A percentile compares a stretch with the other conserved stretches of the same genome.
phyloP scores from a whole-genome alignment of 169 alveolate genomes.

The Fabrea salina region DNA sequence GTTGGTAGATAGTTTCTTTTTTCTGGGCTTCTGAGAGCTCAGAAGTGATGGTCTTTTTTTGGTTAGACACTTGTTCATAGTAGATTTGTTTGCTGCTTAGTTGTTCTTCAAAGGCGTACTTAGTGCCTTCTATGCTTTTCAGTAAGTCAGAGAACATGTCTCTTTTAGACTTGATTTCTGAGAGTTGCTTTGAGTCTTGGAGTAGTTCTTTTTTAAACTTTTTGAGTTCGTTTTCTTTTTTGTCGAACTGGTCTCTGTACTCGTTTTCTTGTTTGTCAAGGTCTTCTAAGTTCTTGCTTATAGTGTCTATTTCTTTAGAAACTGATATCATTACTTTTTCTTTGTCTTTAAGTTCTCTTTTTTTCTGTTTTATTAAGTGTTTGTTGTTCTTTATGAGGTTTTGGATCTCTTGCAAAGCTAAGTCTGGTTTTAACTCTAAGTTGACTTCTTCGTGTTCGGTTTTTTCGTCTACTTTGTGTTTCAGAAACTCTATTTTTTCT shows the following conservation, averaged over 20 bases:
- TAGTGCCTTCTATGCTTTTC: slow-evolving; percentile 7
- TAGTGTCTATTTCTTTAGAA: slow-evolving; percentile 8
- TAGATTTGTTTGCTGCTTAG: background rate
- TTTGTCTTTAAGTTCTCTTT: background rate
- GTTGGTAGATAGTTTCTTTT: slow-evolving; percentile 22
- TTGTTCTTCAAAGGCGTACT: background rate
- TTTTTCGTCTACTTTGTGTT: background rate
- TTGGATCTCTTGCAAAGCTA: slow-evolving; percentile 29
- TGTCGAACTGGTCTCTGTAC: background rate
- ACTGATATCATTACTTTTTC: background rate
- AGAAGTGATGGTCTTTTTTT: background rate
- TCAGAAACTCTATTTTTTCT: slow-evolving; percentile 6
- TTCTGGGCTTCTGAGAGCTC: background rate
- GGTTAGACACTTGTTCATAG: background rate
- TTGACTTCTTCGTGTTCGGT: background rate
- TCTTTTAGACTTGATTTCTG: slow-evolving; percentile 2
- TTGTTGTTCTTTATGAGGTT: background rate
- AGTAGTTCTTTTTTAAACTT: background rate
- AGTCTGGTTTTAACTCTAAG: background rate
- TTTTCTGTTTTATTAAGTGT: background rate
- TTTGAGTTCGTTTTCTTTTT: background rate
- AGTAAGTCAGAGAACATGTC: background rate
- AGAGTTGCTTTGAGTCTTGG: background rate
- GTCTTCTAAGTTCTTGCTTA: background rate
- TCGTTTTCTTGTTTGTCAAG: background rate